These are phyloP conservation scores for Stentor roeselii DNA, from an alignment of 73 alveolate genomes.

Conservation along the genomic window DNA sequence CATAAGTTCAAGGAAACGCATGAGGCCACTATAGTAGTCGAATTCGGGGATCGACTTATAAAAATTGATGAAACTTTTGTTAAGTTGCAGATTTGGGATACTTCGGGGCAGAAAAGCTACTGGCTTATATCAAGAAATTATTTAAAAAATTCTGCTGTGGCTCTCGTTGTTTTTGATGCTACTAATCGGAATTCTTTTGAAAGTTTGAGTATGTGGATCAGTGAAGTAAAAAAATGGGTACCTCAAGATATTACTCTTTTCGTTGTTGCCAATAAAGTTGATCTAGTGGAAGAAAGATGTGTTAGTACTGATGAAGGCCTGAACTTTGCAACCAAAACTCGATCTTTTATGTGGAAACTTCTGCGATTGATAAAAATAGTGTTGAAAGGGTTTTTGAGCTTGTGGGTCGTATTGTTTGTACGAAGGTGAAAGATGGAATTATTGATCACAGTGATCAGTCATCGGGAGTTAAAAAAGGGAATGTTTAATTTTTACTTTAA, in stretches of 20 bases:
- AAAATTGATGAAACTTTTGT: neutral
- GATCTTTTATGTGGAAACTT: neutral
- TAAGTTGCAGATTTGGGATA: neutral
- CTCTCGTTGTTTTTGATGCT: neutral
- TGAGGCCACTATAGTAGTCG: neutral
- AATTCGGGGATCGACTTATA: neutral
- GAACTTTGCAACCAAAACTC: neutral
- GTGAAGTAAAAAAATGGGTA: neutral
- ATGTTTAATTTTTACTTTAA: no score
- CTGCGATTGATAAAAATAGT: neutral
- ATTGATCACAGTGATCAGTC: no score
- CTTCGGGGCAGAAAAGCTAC: neutral
- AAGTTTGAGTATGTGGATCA: neutral
- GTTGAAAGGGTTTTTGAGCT: neutral
- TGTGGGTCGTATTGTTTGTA: neutral
- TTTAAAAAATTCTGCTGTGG: neutral
- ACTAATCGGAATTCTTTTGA: neutral
- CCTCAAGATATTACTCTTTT: neutral
- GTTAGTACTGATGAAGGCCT: neutral
- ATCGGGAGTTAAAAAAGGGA: no score
- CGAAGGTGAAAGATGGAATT: neutral
- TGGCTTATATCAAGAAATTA: neutral
- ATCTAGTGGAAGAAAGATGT: neutral
- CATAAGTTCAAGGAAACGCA: no score
- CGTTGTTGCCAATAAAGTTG: neutral